Percentiles rank a stretch among this genome's conserved stretches.
Evolutionary conservation across 768 basidiomycete genomes (phyloP).

Genomic region (Mycena crocata): DNA sequence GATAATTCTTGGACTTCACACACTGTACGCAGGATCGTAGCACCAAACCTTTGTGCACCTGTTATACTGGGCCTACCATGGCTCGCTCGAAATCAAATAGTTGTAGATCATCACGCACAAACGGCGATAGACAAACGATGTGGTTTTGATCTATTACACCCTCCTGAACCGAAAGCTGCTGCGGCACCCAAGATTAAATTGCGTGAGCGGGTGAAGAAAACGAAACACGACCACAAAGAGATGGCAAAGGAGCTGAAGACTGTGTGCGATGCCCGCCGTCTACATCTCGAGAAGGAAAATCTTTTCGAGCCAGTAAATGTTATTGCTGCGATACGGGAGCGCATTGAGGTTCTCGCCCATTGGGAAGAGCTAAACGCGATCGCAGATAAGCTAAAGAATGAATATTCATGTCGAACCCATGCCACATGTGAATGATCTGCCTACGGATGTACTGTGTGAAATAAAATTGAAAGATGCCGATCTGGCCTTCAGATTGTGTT

Average conservation of each 20-base stretch:
- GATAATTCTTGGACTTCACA: background rate
- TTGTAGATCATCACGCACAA: background rate
- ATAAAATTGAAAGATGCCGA: slow-evolving; percentile 37
- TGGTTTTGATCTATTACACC: slow-evolving; percentile 5
- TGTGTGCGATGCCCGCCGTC: background rate
- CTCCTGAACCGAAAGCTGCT: background rate
- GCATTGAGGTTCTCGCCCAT: slow-evolving; percentile 3
- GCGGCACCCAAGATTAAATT: background rate
- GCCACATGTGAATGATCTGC: slow-evolving; percentile 36
- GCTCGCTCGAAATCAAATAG: background rate
- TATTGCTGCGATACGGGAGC: slow-evolving; percentile 6
- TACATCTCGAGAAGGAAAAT: background rate
- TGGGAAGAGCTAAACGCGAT: background rate
- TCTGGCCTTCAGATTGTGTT: slow-evolving; percentile 22
- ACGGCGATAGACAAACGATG: background rate
- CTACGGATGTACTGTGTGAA: slow-evolving; percentile 30
- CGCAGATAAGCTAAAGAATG: background rate
- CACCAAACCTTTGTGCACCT: background rate
- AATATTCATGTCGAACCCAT: slow-evolving; percentile 22
- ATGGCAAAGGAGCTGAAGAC: background rate
- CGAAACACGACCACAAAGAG: background rate
- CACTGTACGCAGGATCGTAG: background rate
- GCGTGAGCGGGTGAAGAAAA: background rate
- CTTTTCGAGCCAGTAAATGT: background rate
- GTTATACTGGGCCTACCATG: slow-evolving; percentile 14